Percentiles rank a stretch among this genome's conserved stretches.
phyloP scores from a whole-genome alignment of 202 grass and related monocot genomes.

The Panicum virgatum region DNA sequence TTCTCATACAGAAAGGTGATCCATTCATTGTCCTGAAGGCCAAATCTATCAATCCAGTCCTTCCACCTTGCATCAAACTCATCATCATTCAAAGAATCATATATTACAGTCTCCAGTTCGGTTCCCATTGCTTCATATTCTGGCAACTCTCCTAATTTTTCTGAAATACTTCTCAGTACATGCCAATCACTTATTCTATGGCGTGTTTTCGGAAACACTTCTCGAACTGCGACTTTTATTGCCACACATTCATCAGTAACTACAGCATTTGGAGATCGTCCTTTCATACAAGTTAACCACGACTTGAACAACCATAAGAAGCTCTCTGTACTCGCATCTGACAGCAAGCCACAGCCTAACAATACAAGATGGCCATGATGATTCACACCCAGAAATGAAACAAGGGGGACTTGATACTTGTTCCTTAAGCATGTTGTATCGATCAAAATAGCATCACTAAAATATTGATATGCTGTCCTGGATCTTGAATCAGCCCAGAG shows the following conservation, averaged over 20 bases:
- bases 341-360: constrained; percentile 72
- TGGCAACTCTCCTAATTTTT: constrained; percentile 48
- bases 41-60: constrained; percentile 50
- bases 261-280: constrained; percentile 56
- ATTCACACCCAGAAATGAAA: constrained; percentile 60
- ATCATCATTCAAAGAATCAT: constrained; percentile 60
- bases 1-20: constrained; percentile 71
- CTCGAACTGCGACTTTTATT: constrained; percentile 55
- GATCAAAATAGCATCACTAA: constrained; percentile 53
- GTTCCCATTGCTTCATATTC: constrained; percentile 59
- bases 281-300: constrained; percentile 77
- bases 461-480: constrained; percentile 60
- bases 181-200: constrained; percentile 69
- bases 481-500: constrained; percentile 70
- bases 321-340: constrained; percentile 68
- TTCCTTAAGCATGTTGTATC: constrained; percentile 62
- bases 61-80: constrained; percentile 85
- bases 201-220: constrained; percentile 59
- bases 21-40: constrained; percentile 71
- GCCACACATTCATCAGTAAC: constrained; percentile 66
- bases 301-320: constrained; percentile 64
- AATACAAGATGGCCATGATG: constrained; percentile 64
- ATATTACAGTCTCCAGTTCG: constrained; percentile 55
- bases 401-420: constrained; percentile 52
- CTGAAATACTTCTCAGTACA: constrained; percentile 55